Percentiles rank a stretch among this genome's conserved stretches.
phyloP scores from a whole-genome alignment of 345 rosid species.

The Turnera subulata region DNA sequence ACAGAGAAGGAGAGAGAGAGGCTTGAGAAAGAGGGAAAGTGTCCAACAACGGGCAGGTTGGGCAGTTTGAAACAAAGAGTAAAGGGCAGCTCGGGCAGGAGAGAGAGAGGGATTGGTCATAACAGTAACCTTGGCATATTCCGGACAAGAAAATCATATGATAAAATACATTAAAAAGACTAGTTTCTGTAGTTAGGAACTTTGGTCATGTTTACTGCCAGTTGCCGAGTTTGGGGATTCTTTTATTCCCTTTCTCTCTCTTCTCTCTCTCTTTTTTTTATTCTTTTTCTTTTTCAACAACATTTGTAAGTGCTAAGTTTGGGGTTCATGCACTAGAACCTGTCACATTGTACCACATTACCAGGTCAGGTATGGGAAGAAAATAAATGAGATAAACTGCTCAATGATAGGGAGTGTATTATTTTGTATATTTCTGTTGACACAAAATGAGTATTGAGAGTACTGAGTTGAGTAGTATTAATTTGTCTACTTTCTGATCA shows the following conservation, averaged over 20 bases:
- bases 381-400: too few species aligned
- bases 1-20: slow-evolving; percentile 13
- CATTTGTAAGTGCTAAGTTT: slow-evolving; percentile 5
- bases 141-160: slow-evolving; percentile 29
- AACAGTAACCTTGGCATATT: slow-evolving; percentile 42
- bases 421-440: too few species aligned
- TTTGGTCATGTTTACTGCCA: too few species aligned
- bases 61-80: slow-evolving; percentile 47
- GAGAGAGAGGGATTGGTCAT: slow-evolving; percentile 21
- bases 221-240: too few species aligned
- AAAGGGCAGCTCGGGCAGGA: slow-evolving; percentile 53
- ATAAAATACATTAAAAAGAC: neutral
- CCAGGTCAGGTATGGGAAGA: neutral
- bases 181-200: neutral
- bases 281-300: neutral
- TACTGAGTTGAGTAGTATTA: too few species aligned
- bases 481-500: too few species aligned
- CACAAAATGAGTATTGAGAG: too few species aligned
- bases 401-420: too few species aligned
- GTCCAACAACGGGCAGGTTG: slow-evolving; percentile 44
- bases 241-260: neutral
- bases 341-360: slow-evolving; percentile 10
- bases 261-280: too few species aligned
- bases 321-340: neutral
- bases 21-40: slow-evolving; percentile 25